A percentile compares a stretch with the other conserved stretches of the same genome.
Conservation (phyloP, 2,329 filamentous ascomycete species). For the Aspergillus cejpii region DNA sequence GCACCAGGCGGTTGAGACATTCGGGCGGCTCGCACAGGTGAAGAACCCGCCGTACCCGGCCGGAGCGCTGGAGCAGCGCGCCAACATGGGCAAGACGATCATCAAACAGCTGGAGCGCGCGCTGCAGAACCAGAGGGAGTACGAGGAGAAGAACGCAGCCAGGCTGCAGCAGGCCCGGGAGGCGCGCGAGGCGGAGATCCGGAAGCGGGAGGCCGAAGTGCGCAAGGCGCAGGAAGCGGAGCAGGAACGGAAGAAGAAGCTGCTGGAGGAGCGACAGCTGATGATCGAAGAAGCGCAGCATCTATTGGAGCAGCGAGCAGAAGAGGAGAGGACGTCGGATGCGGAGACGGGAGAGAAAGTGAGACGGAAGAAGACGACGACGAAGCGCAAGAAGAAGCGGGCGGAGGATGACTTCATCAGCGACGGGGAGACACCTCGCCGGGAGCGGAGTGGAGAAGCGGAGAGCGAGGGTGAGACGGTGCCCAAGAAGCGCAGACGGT, state of each 20-base stretch:
- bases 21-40: slow-evolving; percentile 53
- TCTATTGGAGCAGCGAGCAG: slow-evolving; percentile 62
- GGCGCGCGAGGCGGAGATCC: slow-evolving; percentile 71
- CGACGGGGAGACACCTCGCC: slow-evolving; percentile 22
- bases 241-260: slow-evolving; percentile 67
- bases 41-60: slow-evolving; percentile 79
- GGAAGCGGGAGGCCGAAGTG: slow-evolving; percentile 68
- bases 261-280: slow-evolving; percentile 75
- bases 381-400: slow-evolving; percentile 57
- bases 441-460: slow-evolving; percentile 25
- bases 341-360: slow-evolving; percentile 73
- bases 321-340: slow-evolving; percentile 71
- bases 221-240: slow-evolving; percentile 62
- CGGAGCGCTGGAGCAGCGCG: slow-evolving; percentile 84
- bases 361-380: slow-evolving; percentile 56
- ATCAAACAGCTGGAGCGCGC: slow-evolving; percentile 83
- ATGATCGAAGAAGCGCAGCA: slow-evolving; percentile 71
- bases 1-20: slow-evolving; percentile 72
- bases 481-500: slow-evolving; percentile 54
- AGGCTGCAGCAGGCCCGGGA: slow-evolving; percentile 76
- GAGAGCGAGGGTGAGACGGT: slow-evolving; percentile 35
- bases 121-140: slow-evolving; percentile 76
- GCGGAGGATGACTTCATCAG: slow-evolving; percentile 28
- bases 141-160: slow-evolving; percentile 86
- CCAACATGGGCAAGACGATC: slow-evolving; percentile 95